These are phyloP conservation scores for Corchorus capsularis DNA, from an alignment of 345 rosid species.

Conservation along the genomic window DNA sequence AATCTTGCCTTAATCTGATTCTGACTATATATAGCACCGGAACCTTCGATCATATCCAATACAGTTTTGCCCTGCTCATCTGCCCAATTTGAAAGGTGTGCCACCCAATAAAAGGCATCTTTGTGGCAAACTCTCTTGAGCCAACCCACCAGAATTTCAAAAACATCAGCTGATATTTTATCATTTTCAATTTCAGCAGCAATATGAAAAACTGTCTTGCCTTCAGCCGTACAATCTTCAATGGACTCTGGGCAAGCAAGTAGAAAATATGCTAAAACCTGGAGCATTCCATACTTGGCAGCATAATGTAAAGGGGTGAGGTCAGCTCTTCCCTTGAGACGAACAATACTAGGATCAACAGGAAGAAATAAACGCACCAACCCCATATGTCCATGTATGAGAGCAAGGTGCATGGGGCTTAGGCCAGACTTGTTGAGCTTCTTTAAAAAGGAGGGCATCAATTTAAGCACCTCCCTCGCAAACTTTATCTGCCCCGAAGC, in stretches of 20 bases:
- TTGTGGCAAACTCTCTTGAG: neutral
- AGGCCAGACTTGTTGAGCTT: neutral
- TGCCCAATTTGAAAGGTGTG: neutral
- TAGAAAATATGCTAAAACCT: no score
- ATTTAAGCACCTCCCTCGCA: neutral
- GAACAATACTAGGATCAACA: no score
- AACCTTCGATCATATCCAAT: neutral
- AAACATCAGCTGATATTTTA: neutral
- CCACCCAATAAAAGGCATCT: neutral
- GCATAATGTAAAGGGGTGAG: conserved; percentile 26
- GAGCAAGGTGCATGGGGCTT: neutral
- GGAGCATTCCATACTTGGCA: neutral
- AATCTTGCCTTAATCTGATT: no score
- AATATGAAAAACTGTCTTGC: neutral
- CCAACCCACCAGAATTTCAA: neutral
- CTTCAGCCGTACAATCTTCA: neutral
- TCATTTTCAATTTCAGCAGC: neutral
- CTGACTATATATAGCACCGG: no score
- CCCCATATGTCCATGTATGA: no score
- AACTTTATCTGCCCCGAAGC: neutral
- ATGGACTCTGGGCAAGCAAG: neutral
- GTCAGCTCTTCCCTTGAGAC: neutral
- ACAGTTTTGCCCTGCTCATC: neutral
- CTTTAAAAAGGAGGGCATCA: neutral
- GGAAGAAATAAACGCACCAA: no score